Base-by-base conservation (phyloP, 352 stramenopile genomes). In the Achlya hypogyna region DNA sequence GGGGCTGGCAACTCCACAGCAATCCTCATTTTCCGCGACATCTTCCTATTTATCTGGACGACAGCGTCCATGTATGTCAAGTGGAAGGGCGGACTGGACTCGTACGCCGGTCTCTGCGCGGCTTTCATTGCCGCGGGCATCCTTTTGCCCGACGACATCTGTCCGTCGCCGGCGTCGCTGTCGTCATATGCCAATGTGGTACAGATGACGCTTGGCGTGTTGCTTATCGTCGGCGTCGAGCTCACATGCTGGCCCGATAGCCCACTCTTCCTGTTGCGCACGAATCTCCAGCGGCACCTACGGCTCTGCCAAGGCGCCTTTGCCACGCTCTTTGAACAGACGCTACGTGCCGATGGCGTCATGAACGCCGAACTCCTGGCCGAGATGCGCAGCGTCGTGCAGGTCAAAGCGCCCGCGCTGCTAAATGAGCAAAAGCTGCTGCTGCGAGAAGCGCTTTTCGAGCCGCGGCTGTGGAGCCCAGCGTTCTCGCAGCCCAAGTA, bases 401-500 rank as follows among this genome's bases (percentile, higher is more conserved):
- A 89, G 52, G 75, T 82, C 1, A 75, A 83, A 6, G 74, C 90
- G 12, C 79, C 84, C 1, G 72, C 70, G 10, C 58, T 84, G 4
- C 72, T 91, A 14, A 81, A 73, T 0, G 78, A 89, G 49, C 82
- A 91, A 43, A 56, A 75, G 22, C 74, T 75, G 32, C 62, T 93
- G 25, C 63, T 93, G 8, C 66, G 67, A 2, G 85, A 93, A 59
- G 83, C 82, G 0, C 75, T 79, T 62, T 70, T 71, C 1, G 85
- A 93, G 60, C 85, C 85, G 6, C 69, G 75, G 38, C 63, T 93
- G 58, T 93, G 85, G 85, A 73, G 78, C 10, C 85, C 80, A 0
- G 45, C 72, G 12, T 93, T 93, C 47, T 93, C 85, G 1, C 75
- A 74, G 29, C 70, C 82, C 23, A 93, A 93, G 66, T 93, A 93